Evolutionary conservation across 768 basidiomycete species (phyloP).

Genomic region (Amanita brunnescens): DNA sequence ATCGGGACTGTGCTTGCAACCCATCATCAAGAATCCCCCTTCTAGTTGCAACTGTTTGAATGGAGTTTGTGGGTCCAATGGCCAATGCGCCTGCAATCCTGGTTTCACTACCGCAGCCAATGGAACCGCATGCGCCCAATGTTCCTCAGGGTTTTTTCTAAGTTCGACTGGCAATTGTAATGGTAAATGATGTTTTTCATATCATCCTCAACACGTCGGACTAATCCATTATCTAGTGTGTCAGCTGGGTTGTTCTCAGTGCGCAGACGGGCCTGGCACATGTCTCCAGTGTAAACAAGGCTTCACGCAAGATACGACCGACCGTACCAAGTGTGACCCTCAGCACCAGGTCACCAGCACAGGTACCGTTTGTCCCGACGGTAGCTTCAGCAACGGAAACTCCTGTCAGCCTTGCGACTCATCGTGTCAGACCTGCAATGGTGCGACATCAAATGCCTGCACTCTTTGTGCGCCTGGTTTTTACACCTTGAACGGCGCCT

Average conservation of each 20-base stretch:
- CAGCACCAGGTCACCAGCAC: slow-evolving; percentile 39
- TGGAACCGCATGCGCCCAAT: slow-evolving; percentile 59
- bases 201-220: neutral
- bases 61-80: slow-evolving; percentile 60
- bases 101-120: slow-evolving; percentile 54
- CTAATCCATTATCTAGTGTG: slow-evolving; percentile 35
- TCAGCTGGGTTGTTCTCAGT: slow-evolving; percentile 54
- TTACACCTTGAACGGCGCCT: slow-evolving; percentile 55
- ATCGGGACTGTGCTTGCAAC: slow-evolving; percentile 55
- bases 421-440: slow-evolving; percentile 61
- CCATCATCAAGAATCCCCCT: slow-evolving; percentile 36
- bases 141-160: slow-evolving; percentile 57
- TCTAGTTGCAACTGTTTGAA: slow-evolving; percentile 72
- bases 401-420: slow-evolving; percentile 52
- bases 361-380: slow-evolving; percentile 54
- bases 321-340: slow-evolving; percentile 57
- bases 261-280: slow-evolving; percentile 52
- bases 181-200: slow-evolving; percentile 26
- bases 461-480: slow-evolving; percentile 53
- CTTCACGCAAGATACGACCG: slow-evolving; percentile 54
- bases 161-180: slow-evolving; percentile 50
- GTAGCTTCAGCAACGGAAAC: slow-evolving; percentile 47
- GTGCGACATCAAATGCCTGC: slow-evolving; percentile 56
- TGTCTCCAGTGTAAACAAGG: slow-evolving; percentile 65
- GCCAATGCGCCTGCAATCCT: slow-evolving; percentile 54